Evolutionary conservation across 2,329 filamentous ascomycete species (phyloP).

Genomic region (Dactylonectria macrodidyma): DNA sequence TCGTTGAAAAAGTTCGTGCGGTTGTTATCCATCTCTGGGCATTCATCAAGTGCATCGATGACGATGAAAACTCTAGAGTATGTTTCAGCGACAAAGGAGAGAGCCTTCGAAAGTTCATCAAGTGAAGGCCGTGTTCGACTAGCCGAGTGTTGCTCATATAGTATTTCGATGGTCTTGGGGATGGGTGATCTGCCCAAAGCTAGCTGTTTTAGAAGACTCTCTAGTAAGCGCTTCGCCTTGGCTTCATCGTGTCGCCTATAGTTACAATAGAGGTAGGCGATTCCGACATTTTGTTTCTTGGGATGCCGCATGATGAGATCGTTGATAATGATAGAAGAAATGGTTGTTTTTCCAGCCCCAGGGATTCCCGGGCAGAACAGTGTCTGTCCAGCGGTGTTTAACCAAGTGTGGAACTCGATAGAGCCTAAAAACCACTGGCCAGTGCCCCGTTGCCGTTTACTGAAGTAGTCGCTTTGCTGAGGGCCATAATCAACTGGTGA

Average conservation of each 20-base stretch:
- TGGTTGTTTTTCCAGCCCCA: background rate
- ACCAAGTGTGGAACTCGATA: background rate
- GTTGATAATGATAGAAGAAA: background rate
- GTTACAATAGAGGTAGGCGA: slow-evolving; percentile 54
- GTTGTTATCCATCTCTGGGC: background rate
- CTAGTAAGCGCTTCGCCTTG: slow-evolving; percentile 41
- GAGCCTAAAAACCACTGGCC: slow-evolving; percentile 33
- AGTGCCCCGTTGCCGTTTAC: slow-evolving; percentile 49
- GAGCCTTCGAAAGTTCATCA: background rate
- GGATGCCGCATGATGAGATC: background rate
- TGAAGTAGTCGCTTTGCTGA: no score
- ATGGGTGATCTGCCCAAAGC: slow-evolving; percentile 23
- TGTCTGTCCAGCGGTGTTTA: slow-evolving; percentile 24
- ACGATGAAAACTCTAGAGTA: slow-evolving; percentile 34
- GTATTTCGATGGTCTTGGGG: background rate
- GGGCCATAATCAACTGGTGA: no score
- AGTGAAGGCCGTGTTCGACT: background rate
- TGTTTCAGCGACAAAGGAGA: background rate
- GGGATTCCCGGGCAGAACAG: slow-evolving; percentile 52
- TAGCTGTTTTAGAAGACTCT: slow-evolving; percentile 53
- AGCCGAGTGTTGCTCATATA: background rate
- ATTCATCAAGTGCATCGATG: slow-evolving; percentile 48
- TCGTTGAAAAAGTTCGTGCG: slow-evolving; percentile 7
- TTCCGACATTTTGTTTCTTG: slow-evolving; percentile 20
- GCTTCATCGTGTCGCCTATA: slow-evolving; percentile 47